A percentile compares a stretch with the other conserved stretches of the same genome.
These are phyloP conservation scores for Pythium brassicae DNA, from an alignment of 352 stramenopile genomes.

Conservation along the genomic window DNA sequence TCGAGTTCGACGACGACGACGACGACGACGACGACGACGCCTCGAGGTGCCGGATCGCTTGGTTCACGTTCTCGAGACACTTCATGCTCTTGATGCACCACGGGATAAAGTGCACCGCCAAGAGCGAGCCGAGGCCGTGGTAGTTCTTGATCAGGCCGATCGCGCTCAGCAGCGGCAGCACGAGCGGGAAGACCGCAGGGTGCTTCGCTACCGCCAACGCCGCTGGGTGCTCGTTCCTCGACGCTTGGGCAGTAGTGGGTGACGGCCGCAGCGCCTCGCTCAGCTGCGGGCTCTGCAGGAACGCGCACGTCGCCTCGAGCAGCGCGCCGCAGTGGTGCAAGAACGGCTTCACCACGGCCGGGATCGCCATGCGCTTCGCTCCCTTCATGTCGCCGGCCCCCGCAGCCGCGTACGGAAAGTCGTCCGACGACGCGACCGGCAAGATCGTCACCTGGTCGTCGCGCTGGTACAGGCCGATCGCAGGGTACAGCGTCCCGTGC, in stretches of 20 bases:
- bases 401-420: conserved; percentile 22
- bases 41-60: conserved; percentile 32
- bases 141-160: conserved; percentile 65
- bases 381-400: conserved; percentile 20
- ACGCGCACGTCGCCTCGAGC: conserved; percentile 47
- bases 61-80: conserved; percentile 59
- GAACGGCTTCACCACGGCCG: conserved; percentile 73
- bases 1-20: conserved; percentile 15
- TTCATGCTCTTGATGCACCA: conserved; percentile 71
- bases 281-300: conserved; percentile 33
- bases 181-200: conserved; percentile 51
- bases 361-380: conserved; percentile 39
- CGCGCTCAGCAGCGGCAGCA: conserved; percentile 63
- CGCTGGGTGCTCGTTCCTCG: conserved; percentile 19
- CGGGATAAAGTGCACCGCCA: conserved; percentile 74
- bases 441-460: conserved; percentile 88
- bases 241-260: neutral
- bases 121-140: conserved; percentile 54
- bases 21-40: conserved; percentile 19
- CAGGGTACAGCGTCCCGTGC: conserved; percentile 83
- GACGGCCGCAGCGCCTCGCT: conserved; percentile 16
- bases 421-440: conserved; percentile 45
- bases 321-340: conserved; percentile 62
- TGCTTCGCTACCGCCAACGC: conserved; percentile 34
- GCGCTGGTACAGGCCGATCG: conserved; percentile 85